Evolutionary conservation across 2,329 filamentous ascomycete genomes (phyloP).

Genomic region (Ascochyta koolunga): DNA sequence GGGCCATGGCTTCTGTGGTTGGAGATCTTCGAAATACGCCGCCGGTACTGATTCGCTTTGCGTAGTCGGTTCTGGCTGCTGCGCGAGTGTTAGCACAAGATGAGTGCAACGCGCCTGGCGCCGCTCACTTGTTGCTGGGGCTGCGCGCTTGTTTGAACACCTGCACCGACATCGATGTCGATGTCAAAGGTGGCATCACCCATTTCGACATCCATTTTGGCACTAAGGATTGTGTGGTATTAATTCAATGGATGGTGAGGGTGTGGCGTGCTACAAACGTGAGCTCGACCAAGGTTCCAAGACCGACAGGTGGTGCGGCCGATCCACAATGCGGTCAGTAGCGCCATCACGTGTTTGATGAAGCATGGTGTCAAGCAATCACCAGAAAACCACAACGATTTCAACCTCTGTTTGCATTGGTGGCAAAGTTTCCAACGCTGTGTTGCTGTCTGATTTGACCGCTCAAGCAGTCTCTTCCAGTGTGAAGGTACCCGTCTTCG

Average conservation of each 20-base stretch:
- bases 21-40: conserved; percentile 42
- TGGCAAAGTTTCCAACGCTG: neutral
- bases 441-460: neutral
- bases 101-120: conserved; percentile 9
- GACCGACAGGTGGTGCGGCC: conserved; percentile 4
- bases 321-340: conserved; percentile 4
- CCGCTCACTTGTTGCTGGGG: conserved; percentile 29
- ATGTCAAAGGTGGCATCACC: conserved; percentile 47
- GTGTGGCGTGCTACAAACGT: conserved; percentile 22
- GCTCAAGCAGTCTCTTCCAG: conserved; percentile 49
- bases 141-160: conserved; percentile 25
- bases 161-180: conserved; percentile 41
- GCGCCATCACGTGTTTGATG: conserved; percentile 8
- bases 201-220: conserved; percentile 44
- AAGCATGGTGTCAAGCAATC: neutral
- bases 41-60: conserved; percentile 34
- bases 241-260: conserved; percentile 7
- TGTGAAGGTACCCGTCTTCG: conserved; percentile 70
- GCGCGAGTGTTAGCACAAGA: conserved; percentile 1
- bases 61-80: conserved; percentile 15
- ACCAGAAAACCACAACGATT: neutral
- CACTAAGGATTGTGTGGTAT: conserved; percentile 6
- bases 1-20: conserved; percentile 45
- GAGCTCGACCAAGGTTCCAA: neutral
- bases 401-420: neutral